Conservation (phyloP, 1,284 basidiomycete species). For the Cutaneotrichosporon sp. region DNA sequence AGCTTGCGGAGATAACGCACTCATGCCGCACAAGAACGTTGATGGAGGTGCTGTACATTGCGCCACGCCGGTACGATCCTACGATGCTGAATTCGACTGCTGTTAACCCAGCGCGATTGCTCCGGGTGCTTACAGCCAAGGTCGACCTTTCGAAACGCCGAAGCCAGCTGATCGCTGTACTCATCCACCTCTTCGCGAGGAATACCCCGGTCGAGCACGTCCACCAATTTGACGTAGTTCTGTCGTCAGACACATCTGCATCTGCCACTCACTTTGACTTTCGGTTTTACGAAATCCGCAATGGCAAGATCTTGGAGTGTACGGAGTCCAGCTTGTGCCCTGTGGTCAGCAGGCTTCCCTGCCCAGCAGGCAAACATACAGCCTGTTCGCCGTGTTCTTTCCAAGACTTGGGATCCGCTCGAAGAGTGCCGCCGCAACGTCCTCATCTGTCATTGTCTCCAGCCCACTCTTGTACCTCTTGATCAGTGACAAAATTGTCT, state of each 20-base stretch:
- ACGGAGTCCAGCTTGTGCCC: not conserved
- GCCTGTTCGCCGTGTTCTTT: not conserved
- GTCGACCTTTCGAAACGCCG: not conserved
- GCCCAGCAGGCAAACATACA: not conserved
- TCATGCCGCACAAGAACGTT: not conserved
- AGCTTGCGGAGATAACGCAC: not conserved
- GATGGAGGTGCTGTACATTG: not conserved
- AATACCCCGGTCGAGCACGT: not conserved
- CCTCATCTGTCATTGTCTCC: not conserved
- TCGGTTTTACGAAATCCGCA: no score
- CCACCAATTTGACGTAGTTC: not conserved
- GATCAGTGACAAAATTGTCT: not conserved
- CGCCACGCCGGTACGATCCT: not conserved
- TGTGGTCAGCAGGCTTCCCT: not conserved
- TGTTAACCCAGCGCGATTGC: not conserved
- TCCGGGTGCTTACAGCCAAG: not conserved
- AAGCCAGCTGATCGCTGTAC: not conserved
- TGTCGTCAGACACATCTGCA: not conserved
- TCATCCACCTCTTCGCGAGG: not conserved
- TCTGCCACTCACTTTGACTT: not conserved
- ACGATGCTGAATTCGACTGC: not conserved
- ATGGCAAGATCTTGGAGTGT: not conserved
- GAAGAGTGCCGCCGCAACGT: not conserved
- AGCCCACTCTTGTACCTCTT: not conserved
- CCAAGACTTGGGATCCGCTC: not conserved